Evolutionary conservation across 495 filamentous ascomycete genomes (phyloP).

Genomic region (Neurospora cerealis): DNA sequence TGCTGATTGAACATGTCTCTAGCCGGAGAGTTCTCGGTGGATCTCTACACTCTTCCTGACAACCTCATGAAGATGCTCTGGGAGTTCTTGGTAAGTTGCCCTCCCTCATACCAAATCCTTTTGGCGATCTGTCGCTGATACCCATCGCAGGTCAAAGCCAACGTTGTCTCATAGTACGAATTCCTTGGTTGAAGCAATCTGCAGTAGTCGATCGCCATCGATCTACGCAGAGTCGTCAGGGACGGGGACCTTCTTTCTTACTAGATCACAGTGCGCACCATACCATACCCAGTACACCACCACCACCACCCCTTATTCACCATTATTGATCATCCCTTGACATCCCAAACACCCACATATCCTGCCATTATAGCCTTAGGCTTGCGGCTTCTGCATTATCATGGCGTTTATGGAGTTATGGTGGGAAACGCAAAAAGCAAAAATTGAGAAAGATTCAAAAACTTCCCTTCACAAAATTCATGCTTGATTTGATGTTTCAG

Average conservation of each 20-base stretch:
- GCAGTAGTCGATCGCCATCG: background rate
- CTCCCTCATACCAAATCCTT: background rate
- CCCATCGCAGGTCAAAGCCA: slow-evolving; percentile 14
- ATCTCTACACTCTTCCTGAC: slow-evolving; percentile 91
- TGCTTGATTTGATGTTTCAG: background rate
- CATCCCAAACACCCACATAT: background rate
- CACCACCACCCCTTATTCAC: background rate
- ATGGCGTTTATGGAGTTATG: slow-evolving; percentile 8
- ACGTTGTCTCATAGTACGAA: slow-evolving; percentile 10
- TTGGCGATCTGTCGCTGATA: background rate
- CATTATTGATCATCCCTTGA: background rate
- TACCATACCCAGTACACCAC: background rate
- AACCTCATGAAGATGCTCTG: slow-evolving; percentile 77
- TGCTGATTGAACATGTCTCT: slow-evolving; percentile 8
- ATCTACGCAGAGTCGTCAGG: background rate
- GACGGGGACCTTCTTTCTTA: background rate
- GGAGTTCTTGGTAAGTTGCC: slow-evolving; percentile 54
- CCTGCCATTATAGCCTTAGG: background rate
- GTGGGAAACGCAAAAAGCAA: background rate
- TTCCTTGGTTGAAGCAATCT: background rate
- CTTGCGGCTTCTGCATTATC: slow-evolving; percentile 3
- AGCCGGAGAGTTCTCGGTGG: slow-evolving; percentile 98
- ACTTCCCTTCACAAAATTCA: background rate
- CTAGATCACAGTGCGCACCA: background rate
- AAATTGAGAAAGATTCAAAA: background rate